Evolutionary conservation across 352 stramenopile species (phyloP).

Genomic region (Poterioochromonas sp.): DNA sequence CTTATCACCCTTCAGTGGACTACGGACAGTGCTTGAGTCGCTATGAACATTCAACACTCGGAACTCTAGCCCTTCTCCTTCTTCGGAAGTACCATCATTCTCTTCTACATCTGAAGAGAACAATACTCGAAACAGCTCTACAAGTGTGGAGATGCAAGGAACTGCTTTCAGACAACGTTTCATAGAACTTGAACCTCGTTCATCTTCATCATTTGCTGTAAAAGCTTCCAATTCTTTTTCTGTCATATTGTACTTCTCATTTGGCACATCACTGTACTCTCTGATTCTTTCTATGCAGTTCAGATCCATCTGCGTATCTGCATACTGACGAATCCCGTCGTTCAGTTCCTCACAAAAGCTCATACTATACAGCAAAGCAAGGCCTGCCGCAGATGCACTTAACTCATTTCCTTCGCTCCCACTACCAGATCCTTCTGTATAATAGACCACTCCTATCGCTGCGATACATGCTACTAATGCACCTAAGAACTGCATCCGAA

Average conservation of each 20-base stretch:
- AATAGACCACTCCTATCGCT: not conserved
- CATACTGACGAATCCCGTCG: not conserved
- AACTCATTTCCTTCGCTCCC: not conserved
- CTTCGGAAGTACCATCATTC: slow-evolving; percentile 55
- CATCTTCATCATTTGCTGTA: too few relatives aligned
- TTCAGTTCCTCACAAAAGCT: slow-evolving; percentile 12
- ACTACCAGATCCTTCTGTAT: not conserved
- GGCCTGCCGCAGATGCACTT: not conserved
- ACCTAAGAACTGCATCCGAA: slow-evolving; percentile 53
- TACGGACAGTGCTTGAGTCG: slow-evolving; percentile 60
- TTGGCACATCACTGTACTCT: not conserved
- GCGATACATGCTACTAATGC: not conserved
- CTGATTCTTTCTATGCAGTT: slow-evolving; percentile 11
- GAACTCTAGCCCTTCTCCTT: slow-evolving; percentile 35
- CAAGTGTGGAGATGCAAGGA: slow-evolving; percentile 58
- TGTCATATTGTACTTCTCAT: not conserved
- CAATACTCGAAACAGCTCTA: slow-evolving; percentile 81
- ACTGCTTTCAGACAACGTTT: slow-evolving; percentile 71
- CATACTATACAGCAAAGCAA: not conserved
- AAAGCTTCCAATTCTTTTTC: slow-evolving; percentile 32
- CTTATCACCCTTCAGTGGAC: slow-evolving; percentile 70
- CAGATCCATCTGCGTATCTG: slow-evolving; percentile 28
- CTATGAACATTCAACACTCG: slow-evolving; percentile 38
- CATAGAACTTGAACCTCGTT: too few relatives aligned
- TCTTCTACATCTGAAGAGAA: slow-evolving; percentile 78